Evolutionary conservation across 441 rosid genomes (phyloP), one percentile per base, ranked within the genome.

Genomic region (Cnidoscolus chayamansa): DNA sequence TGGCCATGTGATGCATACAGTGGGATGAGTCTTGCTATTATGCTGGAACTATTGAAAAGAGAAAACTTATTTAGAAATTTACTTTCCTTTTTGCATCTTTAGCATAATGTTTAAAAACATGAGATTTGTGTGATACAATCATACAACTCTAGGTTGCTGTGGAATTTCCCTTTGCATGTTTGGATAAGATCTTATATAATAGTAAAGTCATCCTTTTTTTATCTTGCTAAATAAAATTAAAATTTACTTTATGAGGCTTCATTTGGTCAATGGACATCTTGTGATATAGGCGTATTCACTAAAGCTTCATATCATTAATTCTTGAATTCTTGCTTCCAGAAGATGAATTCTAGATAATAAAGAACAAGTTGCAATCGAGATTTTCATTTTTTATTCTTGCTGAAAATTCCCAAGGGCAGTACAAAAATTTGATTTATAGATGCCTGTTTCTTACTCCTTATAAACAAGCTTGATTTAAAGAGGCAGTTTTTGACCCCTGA

Each of bases 401-500:
- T 16, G 2, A 10, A 67, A 54, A 55, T 69, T 48, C 43, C 59
- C 63, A 16, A 35, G 16, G 19, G 59, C 57, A 67, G 19, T 58
- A 59, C 35, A 30, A 60, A 68, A 51, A 30, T 53, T 67, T 65
- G 58, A 37, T 19, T 17, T 32, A 16, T 48, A 72, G 25, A 49
- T 64, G 25, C 60, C 55, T 0, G 25, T 63, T 75, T 64, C 47
- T 20, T 37, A 32, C 3, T 53, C 48, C 11, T 43, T 40, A 72
- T 20, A 49, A 20, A 48, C 57, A 37, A 63, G 43, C 49, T 31
- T 35, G 17, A 3, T 53, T 71, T 71, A 35, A 15, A 45, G 63
- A 59, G 71, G 67, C 58, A 56, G 54, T 69, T 64, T 60, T 9
- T 59, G 10, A 63, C 68, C 74, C 61, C 13, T 66, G 65, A 31